Percentiles rank a stretch among this genome's conserved stretches.
Evolutionary conservation across 495 filamentous ascomycete species (phyloP).

Genomic region (Neurospora sp.): DNA sequence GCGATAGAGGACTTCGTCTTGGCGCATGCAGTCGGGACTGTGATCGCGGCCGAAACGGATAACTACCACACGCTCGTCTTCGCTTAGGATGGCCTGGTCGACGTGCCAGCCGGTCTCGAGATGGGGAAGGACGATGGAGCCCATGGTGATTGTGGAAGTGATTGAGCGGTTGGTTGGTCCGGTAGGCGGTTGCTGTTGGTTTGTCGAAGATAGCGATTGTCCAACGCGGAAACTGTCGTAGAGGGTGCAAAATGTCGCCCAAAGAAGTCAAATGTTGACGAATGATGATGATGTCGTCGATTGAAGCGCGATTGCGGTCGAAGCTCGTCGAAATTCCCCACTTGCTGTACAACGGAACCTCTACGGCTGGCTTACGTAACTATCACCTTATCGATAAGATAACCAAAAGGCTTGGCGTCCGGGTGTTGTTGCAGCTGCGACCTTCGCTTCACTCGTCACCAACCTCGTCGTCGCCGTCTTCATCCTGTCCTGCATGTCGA

Average conservation of each 20-base stretch:
- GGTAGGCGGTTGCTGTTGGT: neutral
- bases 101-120: constrained; percentile 91
- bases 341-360: neutral
- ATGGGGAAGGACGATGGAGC: constrained; percentile 89
- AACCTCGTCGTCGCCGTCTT: neutral
- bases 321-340: neutral
- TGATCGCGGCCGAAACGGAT: constrained; percentile 84
- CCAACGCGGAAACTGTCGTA: neutral
- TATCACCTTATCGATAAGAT: neutral
- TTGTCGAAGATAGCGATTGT: neutral
- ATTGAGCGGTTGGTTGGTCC: neutral
- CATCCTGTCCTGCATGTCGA: neutral
- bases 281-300: neutral
- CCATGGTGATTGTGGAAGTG: constrained; percentile 41
- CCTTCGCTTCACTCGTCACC: neutral
- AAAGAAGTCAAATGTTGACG: neutral
- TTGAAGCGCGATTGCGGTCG: neutral
- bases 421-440: neutral
- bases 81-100: constrained; percentile 60
- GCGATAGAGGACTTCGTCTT: constrained; percentile 91
- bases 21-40: constrained; percentile 73
- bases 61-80: constrained; percentile 93
- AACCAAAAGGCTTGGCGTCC: neutral
- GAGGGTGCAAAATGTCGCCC: neutral
- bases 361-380: neutral